Conservation (phyloP, 345 rosid genomes). For the Corchorus olitorius region DNA sequence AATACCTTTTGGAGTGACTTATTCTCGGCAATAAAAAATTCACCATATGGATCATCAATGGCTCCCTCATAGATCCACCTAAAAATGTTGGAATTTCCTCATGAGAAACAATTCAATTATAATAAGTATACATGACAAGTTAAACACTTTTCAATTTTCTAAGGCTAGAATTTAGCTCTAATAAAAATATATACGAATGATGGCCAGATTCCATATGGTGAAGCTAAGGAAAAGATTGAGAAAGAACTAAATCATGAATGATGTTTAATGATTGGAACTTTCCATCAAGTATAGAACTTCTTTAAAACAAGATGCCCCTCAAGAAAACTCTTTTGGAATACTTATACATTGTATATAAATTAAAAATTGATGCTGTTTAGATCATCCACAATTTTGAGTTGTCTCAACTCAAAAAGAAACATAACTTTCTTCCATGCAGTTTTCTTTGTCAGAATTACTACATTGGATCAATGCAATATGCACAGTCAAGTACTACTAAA, state of each 20-base stretch:
- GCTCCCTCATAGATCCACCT: slow-evolving; percentile 99
- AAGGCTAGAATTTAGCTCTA: background rate
- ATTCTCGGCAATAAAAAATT: slow-evolving; percentile 90
- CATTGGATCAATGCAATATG: background rate
- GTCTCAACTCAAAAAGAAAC: background rate
- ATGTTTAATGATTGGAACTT: background rate
- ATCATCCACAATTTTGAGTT: background rate
- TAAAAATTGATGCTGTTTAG: background rate
- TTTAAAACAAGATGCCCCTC: background rate
- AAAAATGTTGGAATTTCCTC: slow-evolving; percentile 26
- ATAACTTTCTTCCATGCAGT: background rate
- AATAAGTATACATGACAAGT: background rate
- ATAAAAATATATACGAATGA: background rate
- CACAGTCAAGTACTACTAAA: background rate
- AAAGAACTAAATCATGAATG: background rate
- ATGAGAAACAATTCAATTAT: slow-evolving; percentile 26
- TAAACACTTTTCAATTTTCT: background rate
- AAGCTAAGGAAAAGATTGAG: background rate
- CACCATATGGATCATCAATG: slow-evolving; percentile 96
- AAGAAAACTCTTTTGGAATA: background rate
- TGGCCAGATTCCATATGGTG: background rate
- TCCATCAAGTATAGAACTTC: background rate
- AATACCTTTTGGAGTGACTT: slow-evolving; percentile 86
- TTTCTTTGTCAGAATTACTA: background rate
- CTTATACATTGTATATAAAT: background rate